A percentile compares a stretch with the other conserved stretches of the same genome.
Conservation (phyloP, 1,284 basidiomycete genomes). For the Mrakiaceae sp. region DNA sequence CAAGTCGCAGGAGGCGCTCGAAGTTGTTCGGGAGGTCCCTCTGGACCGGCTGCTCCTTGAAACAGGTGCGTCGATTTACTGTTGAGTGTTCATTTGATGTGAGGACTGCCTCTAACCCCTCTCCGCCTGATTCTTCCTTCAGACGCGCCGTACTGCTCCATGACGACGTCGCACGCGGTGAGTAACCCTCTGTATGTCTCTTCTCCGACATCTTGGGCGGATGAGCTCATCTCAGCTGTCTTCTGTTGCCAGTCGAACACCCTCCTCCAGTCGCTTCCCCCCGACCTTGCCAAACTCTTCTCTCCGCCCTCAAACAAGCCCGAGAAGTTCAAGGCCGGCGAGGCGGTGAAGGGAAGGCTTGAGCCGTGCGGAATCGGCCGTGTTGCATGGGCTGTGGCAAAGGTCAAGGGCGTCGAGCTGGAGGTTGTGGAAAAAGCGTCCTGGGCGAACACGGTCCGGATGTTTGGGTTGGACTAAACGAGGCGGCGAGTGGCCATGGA, state of each 20-base stretch:
- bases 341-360: constrained; percentile 68
- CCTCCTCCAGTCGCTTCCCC: constrained; percentile 47
- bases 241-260: constrained; percentile 37
- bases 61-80: constrained; percentile 45
- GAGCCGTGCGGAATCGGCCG: constrained; percentile 63
- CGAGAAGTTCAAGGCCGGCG: constrained; percentile 53
- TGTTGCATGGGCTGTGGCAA: constrained; percentile 65
- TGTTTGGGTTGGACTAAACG: constrained; percentile 45
- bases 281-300: constrained; percentile 42
- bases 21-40: constrained; percentile 49
- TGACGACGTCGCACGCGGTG: constrained; percentile 58
- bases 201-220: no score
- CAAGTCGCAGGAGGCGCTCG: constrained; percentile 64
- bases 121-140: constrained; percentile 5
- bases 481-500: constrained; percentile 25
- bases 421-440: constrained; percentile 50
- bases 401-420: constrained; percentile 45
- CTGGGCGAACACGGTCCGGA: constrained; percentile 54
- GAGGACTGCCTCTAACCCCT: not conserved
- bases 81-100: constrained; percentile 21
- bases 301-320: constrained; percentile 50
- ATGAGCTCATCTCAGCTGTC: no score
- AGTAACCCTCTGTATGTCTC: no score
- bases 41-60: constrained; percentile 63
- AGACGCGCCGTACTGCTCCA: constrained; percentile 78